A percentile compares a stretch with the other conserved stretches of the same genome.
Evolutionary conservation across 2,329 filamentous ascomycete species (phyloP).

Genomic region (Penicillium sp.): DNA sequence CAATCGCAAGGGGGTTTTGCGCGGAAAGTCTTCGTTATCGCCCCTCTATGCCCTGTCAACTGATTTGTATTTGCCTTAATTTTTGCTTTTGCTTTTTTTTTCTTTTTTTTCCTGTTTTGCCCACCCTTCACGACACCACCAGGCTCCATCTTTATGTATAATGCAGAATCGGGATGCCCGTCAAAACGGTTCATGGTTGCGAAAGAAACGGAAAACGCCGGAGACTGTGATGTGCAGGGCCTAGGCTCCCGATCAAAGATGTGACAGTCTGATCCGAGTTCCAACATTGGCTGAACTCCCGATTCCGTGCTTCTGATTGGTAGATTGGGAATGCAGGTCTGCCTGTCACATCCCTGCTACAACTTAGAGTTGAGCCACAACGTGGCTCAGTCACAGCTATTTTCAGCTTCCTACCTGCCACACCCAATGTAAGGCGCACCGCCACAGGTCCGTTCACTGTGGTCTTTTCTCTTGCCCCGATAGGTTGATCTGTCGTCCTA

Average conservation of each 20-base stretch:
- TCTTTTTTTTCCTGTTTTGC: not conserved
- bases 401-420: not conserved
- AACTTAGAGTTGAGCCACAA: conserved; percentile 10
- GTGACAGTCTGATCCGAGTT: not conserved
- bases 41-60: not conserved
- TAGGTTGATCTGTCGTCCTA: not conserved
- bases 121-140: not conserved
- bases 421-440: not conserved
- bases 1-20: conserved; percentile 4
- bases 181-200: not conserved
- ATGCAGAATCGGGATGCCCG: conserved; percentile 6
- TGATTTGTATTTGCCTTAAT: not conserved
- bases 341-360: conserved; percentile 4
- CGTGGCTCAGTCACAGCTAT: conserved; percentile 12
- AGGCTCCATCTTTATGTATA: not conserved
- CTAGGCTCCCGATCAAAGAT: not conserved
- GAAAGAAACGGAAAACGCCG: not conserved
- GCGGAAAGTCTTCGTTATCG: conserved; percentile 2
- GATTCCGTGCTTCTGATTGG: not conserved
- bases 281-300: not conserved
- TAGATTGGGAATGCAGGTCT: not conserved
- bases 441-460: not conserved
- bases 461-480: not conserved
- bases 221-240: not conserved
- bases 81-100: not conserved